Evolutionary conservation across 805 yeast genomes (phyloP).

Genomic region (Hanseniaspora lindneri): DNA sequence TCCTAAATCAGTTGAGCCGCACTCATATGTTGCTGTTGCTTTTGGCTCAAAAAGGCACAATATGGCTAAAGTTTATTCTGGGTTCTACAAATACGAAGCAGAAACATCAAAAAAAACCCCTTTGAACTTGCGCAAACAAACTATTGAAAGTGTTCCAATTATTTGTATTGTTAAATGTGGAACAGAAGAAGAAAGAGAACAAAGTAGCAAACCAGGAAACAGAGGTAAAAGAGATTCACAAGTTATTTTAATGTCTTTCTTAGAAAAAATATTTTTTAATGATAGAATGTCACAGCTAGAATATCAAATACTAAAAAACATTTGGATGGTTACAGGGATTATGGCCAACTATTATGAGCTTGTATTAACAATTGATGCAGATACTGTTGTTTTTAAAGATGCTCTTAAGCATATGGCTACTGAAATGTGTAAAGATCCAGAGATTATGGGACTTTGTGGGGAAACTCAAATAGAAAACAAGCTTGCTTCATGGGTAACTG

Average conservation of each 20-base stretch:
- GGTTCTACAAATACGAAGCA: slow-evolving; percentile 62
- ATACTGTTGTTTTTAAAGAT: slow-evolving; percentile 78
- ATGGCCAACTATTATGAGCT: slow-evolving; percentile 75
- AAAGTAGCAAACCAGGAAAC: slow-evolving; percentile 67
- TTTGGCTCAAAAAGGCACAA: slow-evolving; percentile 90
- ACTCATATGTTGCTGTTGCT: slow-evolving; percentile 91
- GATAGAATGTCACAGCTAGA: slow-evolving; percentile 91
- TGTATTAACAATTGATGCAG: slow-evolving; percentile 89
- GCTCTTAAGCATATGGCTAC: slow-evolving; percentile 82
- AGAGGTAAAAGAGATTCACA: slow-evolving; percentile 96
- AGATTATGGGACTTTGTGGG: slow-evolving; percentile 86
- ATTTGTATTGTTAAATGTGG: slow-evolving; percentile 77
- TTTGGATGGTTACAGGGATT: slow-evolving; percentile 75
- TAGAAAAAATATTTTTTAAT: slow-evolving; percentile 77
- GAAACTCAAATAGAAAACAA: slow-evolving; percentile 87
- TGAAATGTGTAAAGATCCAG: slow-evolving; percentile 76
- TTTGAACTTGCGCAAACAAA: slow-evolving; percentile 65
- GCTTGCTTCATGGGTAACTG: slow-evolving; percentile 74
- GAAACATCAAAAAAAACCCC: slow-evolving; percentile 42
- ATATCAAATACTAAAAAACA: slow-evolving; percentile 57
- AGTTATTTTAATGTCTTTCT: slow-evolving; percentile 76
- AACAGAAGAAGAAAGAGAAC: slow-evolving; percentile 60
- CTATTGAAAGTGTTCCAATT: slow-evolving; percentile 59
- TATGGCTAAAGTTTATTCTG: slow-evolving; percentile 94
- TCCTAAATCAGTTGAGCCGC: slow-evolving; percentile 62